Conservation (phyloP, 495 filamentous ascomycete genomes). For the Achaetomiella virescens region DNA sequence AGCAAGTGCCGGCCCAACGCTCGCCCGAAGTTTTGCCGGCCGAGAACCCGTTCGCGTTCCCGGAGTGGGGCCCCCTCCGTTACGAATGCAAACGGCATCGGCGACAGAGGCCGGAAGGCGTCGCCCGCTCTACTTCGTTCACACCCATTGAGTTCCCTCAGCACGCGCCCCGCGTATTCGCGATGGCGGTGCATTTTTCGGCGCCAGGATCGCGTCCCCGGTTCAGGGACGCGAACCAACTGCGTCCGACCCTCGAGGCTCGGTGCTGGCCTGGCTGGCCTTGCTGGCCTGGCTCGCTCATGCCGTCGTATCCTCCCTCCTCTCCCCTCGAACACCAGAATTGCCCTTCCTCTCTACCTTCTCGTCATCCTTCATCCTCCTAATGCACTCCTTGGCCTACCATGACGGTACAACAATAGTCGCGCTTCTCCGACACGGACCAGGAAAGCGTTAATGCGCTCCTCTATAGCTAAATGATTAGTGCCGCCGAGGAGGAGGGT, state of each 20-base stretch:
- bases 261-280: no score
- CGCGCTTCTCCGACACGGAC: neutral
- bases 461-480: neutral
- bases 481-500: neutral
- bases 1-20: no score
- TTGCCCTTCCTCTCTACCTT: neutral
- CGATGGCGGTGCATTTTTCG: neutral
- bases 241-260: neutral
- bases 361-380: neutral
- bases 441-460: neutral
- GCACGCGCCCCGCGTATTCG: neutral
- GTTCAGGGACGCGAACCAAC: neutral
- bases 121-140: no score
- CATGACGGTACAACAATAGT: neutral
- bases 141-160: neutral
- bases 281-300: neutral
- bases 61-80: no score
- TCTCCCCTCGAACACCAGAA: no score
- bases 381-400: neutral
- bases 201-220: conserved; percentile 5
- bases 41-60: no score
- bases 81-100: no score
- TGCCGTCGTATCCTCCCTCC: neutral
- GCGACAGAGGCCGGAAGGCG: no score
- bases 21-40: no score